These are phyloP conservation scores for Cytospora mali DNA, from an alignment of 2,329 filamentous ascomycete species.

Conservation along the genomic window DNA sequence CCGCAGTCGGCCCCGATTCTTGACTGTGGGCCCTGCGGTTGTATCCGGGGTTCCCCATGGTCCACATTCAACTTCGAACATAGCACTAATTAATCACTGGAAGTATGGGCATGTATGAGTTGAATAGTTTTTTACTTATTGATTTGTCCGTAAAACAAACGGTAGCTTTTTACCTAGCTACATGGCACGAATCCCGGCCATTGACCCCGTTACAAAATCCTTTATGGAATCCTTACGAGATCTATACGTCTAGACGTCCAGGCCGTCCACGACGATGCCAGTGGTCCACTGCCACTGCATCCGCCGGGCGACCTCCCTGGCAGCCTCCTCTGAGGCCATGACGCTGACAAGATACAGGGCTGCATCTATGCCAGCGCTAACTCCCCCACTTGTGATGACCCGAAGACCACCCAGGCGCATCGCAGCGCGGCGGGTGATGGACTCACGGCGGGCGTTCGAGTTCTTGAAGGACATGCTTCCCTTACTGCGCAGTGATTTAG, in stretches of 20 bases:
- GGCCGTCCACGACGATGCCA: conserved; percentile 80
- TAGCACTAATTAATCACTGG: no score
- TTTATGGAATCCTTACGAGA: conserved; percentile 5
- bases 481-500: conserved; percentile 57
- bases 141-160: conserved; percentile 16
- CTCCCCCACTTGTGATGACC: conserved; percentile 79
- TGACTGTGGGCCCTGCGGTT: conserved; percentile 13
- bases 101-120: not conserved
- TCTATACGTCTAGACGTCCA: conserved; percentile 66
- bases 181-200: conserved; percentile 6
- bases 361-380: conserved; percentile 81
- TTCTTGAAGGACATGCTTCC: conserved; percentile 82
- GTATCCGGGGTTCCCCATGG: conserved; percentile 6
- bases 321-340: conserved; percentile 75
- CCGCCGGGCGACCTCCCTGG: conserved; percentile 71
- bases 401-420: conserved; percentile 71
- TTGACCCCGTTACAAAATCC: not conserved
- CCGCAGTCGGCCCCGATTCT: conserved; percentile 17
- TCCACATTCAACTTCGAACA: conserved; percentile 15
- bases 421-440: conserved; percentile 74
- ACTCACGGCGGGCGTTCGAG: conserved; percentile 75
- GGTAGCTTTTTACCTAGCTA: conserved; percentile 18
- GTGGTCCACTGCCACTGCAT: conserved; percentile 87
- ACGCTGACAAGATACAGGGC: conserved; percentile 83
- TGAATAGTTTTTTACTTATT: conserved; percentile 19